These are phyloP conservation scores for Lachnellula subtilissima DNA, from an alignment of 2,329 filamentous ascomycete species.

Conservation along the genomic window DNA sequence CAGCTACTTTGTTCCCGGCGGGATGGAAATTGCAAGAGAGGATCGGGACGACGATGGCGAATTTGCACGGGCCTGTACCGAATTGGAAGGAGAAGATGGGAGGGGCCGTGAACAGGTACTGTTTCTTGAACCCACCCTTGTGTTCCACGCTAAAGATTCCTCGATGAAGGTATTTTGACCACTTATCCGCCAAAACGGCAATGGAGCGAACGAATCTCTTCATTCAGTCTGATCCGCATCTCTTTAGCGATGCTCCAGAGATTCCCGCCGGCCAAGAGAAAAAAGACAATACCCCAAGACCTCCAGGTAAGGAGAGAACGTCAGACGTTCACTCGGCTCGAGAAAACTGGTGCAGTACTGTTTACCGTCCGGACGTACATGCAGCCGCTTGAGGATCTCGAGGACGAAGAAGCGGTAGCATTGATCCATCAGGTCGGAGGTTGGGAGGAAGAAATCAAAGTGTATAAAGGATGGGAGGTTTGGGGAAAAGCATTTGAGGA, in stretches of 20 bases:
- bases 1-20: constrained; percentile 48
- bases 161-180: constrained; percentile 37
- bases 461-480: constrained; percentile 40
- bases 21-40: constrained; percentile 46
- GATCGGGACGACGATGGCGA: constrained; percentile 44
- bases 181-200: constrained; percentile 37
- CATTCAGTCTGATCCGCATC: constrained; percentile 42
- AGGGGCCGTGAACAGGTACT: constrained; percentile 39
- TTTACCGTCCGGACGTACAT: constrained; percentile 47
- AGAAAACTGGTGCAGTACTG: constrained; percentile 40
- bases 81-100: constrained; percentile 45
- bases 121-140: constrained; percentile 3
- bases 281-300: constrained; percentile 30
- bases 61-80: constrained; percentile 43
- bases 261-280: constrained; percentile 17
- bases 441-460: constrained; percentile 40
- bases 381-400: constrained; percentile 37
- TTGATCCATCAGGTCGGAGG: constrained; percentile 40
- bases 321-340: constrained; percentile 45
- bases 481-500: constrained; percentile 32
- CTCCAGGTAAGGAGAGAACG: constrained; percentile 45
- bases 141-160: not conserved
- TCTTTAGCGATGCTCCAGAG: constrained; percentile 42
- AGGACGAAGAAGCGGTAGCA: constrained; percentile 37
- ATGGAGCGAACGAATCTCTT: constrained; percentile 48